phyloP scores from a whole-genome alignment of 257 asterid species.

The Plantago elongata region DNA sequence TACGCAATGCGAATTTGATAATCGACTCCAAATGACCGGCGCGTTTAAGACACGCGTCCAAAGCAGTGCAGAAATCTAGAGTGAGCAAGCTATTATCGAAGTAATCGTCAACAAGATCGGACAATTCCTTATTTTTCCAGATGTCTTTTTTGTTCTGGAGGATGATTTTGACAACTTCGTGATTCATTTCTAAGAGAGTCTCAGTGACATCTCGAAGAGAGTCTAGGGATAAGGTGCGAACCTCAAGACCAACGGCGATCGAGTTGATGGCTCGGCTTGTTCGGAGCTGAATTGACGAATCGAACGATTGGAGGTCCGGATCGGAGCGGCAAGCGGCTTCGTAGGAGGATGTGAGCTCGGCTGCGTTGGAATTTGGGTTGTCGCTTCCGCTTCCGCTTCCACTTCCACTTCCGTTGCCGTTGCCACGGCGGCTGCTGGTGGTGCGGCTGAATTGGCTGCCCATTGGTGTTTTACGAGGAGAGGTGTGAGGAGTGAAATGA shows the following conservation, averaged over 20 bases:
- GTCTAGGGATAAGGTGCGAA: conserved; percentile 65
- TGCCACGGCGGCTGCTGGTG: conserved; percentile 9
- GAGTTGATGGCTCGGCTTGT: conserved; percentile 75
- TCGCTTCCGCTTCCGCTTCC: conserved; percentile 10
- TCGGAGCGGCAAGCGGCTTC: conserved; percentile 85
- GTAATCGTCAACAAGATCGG: conserved; percentile 79
- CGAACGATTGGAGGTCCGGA: conserved; percentile 63
- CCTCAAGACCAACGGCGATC: conserved; percentile 63
- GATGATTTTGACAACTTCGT: conserved; percentile 63
- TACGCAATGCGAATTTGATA: conserved; percentile 47
- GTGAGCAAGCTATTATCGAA: conserved; percentile 68
- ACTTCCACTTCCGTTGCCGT: no score
- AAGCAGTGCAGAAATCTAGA: conserved; percentile 71
- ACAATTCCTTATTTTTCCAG: conserved; percentile 62
- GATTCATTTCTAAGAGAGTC: conserved; percentile 67
- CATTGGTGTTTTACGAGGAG: conserved; percentile 31
- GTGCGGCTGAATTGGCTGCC: conserved; percentile 50
- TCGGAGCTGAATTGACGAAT: conserved; percentile 54
- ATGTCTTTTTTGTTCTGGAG: conserved; percentile 55
- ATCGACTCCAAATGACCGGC: conserved; percentile 65
- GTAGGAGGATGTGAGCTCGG: conserved; percentile 54
- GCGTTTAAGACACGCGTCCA: conserved; percentile 57
- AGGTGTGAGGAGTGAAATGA: background rate
- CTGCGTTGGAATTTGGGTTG: conserved; percentile 17
- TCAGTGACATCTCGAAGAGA: conserved; percentile 73